Percentiles rank a stretch among this genome's conserved stretches.
Evolutionary conservation across 2,329 filamentous ascomycete species (phyloP).

Genomic region (Amauroascus verrucosus): DNA sequence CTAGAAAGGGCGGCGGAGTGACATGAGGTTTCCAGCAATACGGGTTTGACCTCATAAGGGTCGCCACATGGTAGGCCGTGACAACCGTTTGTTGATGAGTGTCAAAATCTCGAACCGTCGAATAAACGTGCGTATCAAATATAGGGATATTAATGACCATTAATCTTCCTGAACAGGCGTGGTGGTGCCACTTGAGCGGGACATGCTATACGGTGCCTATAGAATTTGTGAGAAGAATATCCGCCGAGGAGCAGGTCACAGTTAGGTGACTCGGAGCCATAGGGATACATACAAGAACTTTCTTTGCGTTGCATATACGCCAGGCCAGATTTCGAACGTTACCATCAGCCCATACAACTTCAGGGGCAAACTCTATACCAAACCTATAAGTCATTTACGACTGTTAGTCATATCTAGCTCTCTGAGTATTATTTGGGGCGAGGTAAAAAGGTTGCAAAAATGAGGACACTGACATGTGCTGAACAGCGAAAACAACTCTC

Average conservation of each 20-base stretch:
- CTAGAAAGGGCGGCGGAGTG: too few relatives aligned
- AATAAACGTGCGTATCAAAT: background rate
- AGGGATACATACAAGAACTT: slow-evolving; percentile 62
- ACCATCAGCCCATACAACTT: slow-evolving; percentile 84
- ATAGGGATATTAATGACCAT: background rate
- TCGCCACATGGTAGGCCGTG: background rate
- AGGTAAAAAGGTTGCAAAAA: too few relatives aligned
- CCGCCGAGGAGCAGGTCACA: background rate
- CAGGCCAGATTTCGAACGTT: slow-evolving; percentile 83
- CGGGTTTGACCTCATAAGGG: background rate
- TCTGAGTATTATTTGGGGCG: too few relatives aligned
- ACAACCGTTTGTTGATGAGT: background rate
- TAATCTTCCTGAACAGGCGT: slow-evolving; percentile 41
- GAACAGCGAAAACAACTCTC: slow-evolving; percentile 84
- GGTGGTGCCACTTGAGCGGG: slow-evolving; percentile 50
- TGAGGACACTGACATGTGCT: slow-evolving; percentile 61
- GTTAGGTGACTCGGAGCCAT: background rate
- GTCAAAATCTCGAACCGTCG: background rate
- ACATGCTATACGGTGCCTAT: slow-evolving; percentile 64
- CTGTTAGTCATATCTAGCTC: slow-evolving; percentile 14
- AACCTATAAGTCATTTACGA: slow-evolving; percentile 43
- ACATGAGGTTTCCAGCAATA: background rate
- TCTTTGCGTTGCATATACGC: slow-evolving; percentile 92
- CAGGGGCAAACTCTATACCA: slow-evolving; percentile 86
- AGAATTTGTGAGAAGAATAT: slow-evolving; percentile 1